Evolutionary conservation across 176 grass and related monocot species (phyloP).

Genomic region (Panicum miliaceum): DNA sequence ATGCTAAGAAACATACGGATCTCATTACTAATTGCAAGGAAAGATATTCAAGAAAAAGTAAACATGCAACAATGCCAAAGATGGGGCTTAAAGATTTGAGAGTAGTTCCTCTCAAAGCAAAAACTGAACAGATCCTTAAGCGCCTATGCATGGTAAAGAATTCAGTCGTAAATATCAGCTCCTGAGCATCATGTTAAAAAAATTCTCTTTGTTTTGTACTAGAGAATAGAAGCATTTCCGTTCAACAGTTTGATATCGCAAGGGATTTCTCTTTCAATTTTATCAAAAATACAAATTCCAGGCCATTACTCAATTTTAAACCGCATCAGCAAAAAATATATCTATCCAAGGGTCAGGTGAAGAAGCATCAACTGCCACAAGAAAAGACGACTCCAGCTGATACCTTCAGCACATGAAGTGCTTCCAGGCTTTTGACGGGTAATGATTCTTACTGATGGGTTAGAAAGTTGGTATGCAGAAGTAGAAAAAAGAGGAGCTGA

Average conservation of each 20-base stretch:
- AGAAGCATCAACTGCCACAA: conserved; percentile 33
- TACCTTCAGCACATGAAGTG: conserved; percentile 48
- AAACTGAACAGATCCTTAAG: conserved; percentile 11
- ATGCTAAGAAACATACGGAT: conserved; percentile 18
- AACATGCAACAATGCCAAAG: conserved; percentile 2
- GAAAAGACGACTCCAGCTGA: conserved; percentile 29
- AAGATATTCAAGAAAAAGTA: background rate
- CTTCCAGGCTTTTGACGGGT: conserved; percentile 40
- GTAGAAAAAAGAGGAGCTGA: conserved; percentile 40
- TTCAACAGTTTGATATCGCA: background rate
- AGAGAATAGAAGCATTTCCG: background rate
- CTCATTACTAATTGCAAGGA: conserved; percentile 36
- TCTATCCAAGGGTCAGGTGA: conserved; percentile 24
- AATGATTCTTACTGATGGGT: conserved; percentile 52
- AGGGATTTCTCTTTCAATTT: background rate
- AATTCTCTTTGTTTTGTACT: background rate
- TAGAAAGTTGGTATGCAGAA: conserved; percentile 58
- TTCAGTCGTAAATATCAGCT: background rate
- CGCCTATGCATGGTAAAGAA: background rate
- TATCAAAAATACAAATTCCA: background rate
- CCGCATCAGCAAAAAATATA: background rate
- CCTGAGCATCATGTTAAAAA: background rate
- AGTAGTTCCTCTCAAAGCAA: conserved; percentile 4
- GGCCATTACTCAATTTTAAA: conserved; percentile 31
- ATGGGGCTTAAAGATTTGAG: conserved; percentile 19